Evolutionary conservation across 116 monocot genomes (phyloP).

Genomic region (Dioscorea cayenensis): DNA sequence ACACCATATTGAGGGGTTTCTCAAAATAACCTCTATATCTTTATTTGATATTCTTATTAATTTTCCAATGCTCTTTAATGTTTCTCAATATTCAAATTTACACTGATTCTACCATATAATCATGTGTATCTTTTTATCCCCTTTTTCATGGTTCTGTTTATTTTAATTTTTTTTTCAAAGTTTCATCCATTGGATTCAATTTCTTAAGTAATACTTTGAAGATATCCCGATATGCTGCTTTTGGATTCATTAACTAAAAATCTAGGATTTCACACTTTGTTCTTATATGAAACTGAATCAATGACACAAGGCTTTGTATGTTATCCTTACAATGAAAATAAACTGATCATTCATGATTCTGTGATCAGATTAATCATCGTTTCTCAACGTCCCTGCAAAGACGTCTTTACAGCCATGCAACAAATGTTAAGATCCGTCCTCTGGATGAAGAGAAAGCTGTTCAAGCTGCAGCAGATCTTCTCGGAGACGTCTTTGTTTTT

Average conservation of each 20-base stretch:
- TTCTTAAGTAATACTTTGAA: neutral
- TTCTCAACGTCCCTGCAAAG: slow-evolving; percentile 73
- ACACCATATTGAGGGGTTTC: too few species aligned
- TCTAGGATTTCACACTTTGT: too few species aligned
- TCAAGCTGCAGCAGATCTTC: slow-evolving; percentile 81
- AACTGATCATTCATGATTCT: neutral
- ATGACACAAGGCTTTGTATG: neutral
- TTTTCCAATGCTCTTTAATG: too few species aligned
- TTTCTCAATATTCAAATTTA: too few species aligned
- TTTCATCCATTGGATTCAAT: neutral
- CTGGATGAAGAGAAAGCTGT: slow-evolving; percentile 91
- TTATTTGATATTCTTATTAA: too few species aligned
- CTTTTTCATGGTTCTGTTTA: too few species aligned
- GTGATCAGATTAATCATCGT: slow-evolving; percentile 63
- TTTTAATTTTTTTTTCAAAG: too few species aligned
- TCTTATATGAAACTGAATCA: neutral
- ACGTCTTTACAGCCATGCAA: slow-evolving; percentile 69
- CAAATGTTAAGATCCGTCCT: slow-evolving; percentile 75
- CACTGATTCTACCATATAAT: too few species aligned
- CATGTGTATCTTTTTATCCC: too few species aligned
- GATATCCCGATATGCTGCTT: neutral
- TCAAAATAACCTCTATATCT: too few species aligned
- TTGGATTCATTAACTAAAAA: neutral
- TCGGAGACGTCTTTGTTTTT: slow-evolving; percentile 83
- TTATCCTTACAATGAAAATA: neutral